phyloP scores from a whole-genome alignment of 2,329 filamentous ascomycete genomes.

The Pseudogymnoascus sp. region DNA sequence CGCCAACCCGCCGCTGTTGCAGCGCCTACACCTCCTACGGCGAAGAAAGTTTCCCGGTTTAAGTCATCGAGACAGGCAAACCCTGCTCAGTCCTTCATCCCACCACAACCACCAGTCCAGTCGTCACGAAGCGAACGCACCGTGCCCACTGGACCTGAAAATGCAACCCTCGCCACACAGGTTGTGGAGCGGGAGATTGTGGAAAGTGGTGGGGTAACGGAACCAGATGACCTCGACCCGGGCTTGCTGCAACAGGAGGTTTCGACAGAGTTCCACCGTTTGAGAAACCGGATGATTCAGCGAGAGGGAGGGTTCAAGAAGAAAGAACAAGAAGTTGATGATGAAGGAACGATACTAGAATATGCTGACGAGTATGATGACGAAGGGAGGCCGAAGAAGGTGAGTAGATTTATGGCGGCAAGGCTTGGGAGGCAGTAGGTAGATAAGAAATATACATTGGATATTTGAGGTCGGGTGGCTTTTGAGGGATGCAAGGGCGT shows the following conservation, averaged over 20 bases:
- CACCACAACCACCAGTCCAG: constrained; percentile 19
- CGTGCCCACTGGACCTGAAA: constrained; percentile 32
- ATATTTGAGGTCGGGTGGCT: neutral
- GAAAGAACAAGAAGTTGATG: constrained; percentile 32
- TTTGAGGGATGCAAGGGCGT: neutral
- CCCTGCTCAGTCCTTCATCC: constrained; percentile 18
- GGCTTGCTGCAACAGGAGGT: constrained; percentile 69
- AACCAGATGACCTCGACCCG: constrained; percentile 64
- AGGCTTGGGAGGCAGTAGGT: constrained; percentile 48
- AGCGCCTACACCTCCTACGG: constrained; percentile 20
- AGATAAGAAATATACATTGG: constrained; percentile 17
- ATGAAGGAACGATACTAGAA: neutral
- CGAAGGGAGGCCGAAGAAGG: constrained; percentile 52
- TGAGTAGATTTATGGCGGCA: constrained; percentile 70
- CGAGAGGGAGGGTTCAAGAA: constrained; percentile 74
- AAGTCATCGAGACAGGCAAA: constrained; percentile 30
- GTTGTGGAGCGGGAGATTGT: constrained; percentile 47
- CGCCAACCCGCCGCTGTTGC: constrained; percentile 21
- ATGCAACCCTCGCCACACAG: constrained; percentile 50
- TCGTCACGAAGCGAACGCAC: constrained; percentile 15
- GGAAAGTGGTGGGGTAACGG: constrained; percentile 27
- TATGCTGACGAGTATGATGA: constrained; percentile 35
- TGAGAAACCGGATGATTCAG: constrained; percentile 77
- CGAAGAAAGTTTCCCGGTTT: constrained; percentile 36
- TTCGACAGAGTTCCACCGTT: constrained; percentile 71